Evolutionary conservation across 148 eudicot genomes (phyloP).

Genomic region (Amaranthus cruentus): DNA sequence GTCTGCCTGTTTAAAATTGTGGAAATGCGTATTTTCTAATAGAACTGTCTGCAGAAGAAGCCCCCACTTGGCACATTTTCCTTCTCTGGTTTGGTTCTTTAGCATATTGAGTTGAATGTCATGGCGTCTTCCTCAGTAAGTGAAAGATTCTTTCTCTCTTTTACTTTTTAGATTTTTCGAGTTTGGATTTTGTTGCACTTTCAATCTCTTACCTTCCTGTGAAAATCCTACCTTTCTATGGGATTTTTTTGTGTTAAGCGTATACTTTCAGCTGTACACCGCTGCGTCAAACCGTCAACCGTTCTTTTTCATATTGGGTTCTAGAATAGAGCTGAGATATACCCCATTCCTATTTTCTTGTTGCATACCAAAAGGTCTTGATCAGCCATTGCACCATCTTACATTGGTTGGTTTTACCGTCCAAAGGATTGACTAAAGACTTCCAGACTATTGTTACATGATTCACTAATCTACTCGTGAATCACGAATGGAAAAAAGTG

Average conservation of each 20-base stretch:
- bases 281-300: too few relatives aligned
- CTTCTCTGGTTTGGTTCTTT: background rate
- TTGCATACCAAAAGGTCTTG: background rate
- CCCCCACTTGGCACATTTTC: background rate
- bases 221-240: background rate
- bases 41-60: constrained; percentile 10
- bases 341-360: background rate
- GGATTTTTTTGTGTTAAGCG: background rate
- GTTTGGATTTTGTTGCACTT: background rate
- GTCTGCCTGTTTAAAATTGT: background rate
- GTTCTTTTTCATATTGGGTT: background rate
- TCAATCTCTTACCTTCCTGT: background rate
- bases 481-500: background rate
- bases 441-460: background rate
- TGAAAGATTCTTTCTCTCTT: background rate
- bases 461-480: background rate
- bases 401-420: background rate
- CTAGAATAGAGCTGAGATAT: background rate
- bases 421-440: background rate
- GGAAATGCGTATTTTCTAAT: constrained; percentile 3
- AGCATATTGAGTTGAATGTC: background rate
- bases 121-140: constrained; percentile 34
- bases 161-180: background rate
- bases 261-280: background rate
- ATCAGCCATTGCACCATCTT: background rate